These are phyloP conservation scores for Rachicladosporium sp. DNA, from an alignment of 2,329 filamentous ascomycete species.

Conservation along the genomic window DNA sequence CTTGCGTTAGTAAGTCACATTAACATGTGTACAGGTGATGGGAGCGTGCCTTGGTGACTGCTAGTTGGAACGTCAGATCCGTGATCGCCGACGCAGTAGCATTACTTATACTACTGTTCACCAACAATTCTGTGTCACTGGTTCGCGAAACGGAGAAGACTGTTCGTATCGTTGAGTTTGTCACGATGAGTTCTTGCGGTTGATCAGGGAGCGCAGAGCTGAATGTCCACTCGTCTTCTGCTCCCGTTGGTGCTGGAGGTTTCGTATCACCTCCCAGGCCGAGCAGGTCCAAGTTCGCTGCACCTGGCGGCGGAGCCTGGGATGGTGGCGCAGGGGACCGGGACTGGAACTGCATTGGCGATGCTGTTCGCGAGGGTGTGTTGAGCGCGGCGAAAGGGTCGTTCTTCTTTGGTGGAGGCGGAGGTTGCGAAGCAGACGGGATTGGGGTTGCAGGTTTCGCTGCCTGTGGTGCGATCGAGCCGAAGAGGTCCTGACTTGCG, in stretches of 20 bases:
- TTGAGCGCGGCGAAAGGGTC: constrained; percentile 52
- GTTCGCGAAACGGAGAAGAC: constrained; percentile 58
- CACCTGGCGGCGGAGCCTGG: constrained; percentile 10
- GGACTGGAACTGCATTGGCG: constrained; percentile 38
- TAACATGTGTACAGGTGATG: not conserved
- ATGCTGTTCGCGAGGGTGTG: constrained; percentile 39
- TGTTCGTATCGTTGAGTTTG: constrained; percentile 54
- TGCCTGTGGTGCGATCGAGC: constrained; percentile 35
- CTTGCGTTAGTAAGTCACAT: no score
- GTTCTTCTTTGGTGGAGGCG: constrained; percentile 23
- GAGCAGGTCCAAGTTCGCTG: constrained; percentile 14
- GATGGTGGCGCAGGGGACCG: constrained; percentile 21
- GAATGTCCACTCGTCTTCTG: constrained; percentile 89
- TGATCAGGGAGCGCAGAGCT: constrained; percentile 69
- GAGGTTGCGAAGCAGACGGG: constrained; percentile 20
- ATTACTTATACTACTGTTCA: constrained; percentile 77
- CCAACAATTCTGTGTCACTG: constrained; percentile 46
- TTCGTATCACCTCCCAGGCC: constrained; percentile 26
- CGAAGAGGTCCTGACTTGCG: constrained; percentile 46
- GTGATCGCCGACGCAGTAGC: constrained; percentile 57
- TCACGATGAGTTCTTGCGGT: constrained; percentile 51
- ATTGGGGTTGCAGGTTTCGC: constrained; percentile 39
- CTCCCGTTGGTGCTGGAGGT: constrained; percentile 26
- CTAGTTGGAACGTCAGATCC: constrained; percentile 80
- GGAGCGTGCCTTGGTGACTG: constrained; percentile 69